Conservation (phyloP, 371 early-diverging fungal genomes). For the Smittium culicis region DNA sequence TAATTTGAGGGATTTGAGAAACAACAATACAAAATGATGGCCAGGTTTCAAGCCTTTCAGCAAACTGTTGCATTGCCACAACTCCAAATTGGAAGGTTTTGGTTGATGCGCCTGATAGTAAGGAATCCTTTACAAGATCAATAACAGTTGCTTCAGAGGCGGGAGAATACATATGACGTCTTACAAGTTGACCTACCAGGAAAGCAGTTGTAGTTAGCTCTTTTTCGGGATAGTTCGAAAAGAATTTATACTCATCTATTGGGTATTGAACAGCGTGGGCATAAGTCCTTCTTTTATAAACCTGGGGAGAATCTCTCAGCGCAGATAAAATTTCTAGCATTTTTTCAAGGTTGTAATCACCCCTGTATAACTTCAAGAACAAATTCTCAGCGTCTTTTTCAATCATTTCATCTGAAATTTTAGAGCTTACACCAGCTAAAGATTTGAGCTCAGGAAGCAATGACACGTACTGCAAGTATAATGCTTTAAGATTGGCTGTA, state of each 20-base stretch:
- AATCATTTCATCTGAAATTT: constrained; percentile 23
- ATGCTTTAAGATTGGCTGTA: constrained; percentile 29
- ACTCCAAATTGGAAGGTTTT: constrained; percentile 83
- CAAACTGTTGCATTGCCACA: constrained; percentile 72
- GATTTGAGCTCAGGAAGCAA: constrained; percentile 23
- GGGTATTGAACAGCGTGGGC: constrained; percentile 31
- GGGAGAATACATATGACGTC: constrained; percentile 62
- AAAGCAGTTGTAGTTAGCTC: constrained; percentile 75
- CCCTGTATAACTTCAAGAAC: constrained; percentile 29
- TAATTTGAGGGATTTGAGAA: constrained; percentile 60
- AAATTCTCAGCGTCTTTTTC: constrained; percentile 30
- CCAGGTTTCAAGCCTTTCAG: constrained; percentile 69
- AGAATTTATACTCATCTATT: constrained; percentile 89
- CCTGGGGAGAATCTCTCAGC: constrained; percentile 26
- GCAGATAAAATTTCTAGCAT: constrained; percentile 28
- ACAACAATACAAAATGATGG: constrained; percentile 73
- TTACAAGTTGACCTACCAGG: constrained; percentile 78
- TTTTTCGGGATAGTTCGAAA: constrained; percentile 83
- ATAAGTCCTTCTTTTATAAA: constrained; percentile 23
- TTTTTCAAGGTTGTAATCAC: constrained; percentile 25
- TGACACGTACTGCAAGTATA: constrained; percentile 27
- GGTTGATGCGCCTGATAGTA: constrained; percentile 60
- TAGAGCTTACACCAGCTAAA: constrained; percentile 15
- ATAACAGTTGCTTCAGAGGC: constrained; percentile 62
- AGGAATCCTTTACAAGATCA: constrained; percentile 67